Conservation (phyloP, 2,329 filamentous ascomycete species). For the Botrytis galanthina region DNA sequence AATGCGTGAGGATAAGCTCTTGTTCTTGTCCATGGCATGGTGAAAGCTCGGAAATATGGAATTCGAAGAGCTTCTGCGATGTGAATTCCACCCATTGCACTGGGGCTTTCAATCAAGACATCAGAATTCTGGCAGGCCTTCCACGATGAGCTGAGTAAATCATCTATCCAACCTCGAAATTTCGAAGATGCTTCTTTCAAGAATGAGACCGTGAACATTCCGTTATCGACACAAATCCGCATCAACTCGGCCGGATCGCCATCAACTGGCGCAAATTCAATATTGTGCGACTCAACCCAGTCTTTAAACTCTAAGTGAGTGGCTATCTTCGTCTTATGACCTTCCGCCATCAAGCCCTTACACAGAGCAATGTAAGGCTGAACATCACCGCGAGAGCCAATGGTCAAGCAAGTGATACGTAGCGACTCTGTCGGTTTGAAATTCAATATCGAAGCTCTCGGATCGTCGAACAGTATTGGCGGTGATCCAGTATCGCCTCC, state of each 20-base stretch:
- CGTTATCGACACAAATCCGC: constrained; percentile 93
- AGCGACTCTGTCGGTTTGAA: constrained; percentile 83
- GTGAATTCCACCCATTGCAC: constrained; percentile 96
- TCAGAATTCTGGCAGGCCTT: constrained; percentile 81
- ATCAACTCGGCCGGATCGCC: constrained; percentile 94
- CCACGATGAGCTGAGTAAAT: constrained; percentile 79
- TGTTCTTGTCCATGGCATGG: constrained; percentile 98
- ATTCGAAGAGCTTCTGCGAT: constrained; percentile 91
- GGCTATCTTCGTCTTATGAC: constrained; percentile 82
- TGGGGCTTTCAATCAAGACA: constrained; percentile 90
- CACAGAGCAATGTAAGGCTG: constrained; percentile 97
- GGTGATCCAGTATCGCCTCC: constrained; percentile 57
- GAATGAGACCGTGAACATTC: constrained; percentile 94
- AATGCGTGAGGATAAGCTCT: constrained; percentile 96
- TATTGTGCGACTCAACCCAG: constrained; percentile 91
- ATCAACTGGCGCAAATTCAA: constrained; percentile 84
- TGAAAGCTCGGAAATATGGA: constrained; percentile 95
- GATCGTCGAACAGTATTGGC: constrained; percentile 85
- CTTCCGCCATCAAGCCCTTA: constrained; percentile 83
- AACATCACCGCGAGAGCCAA: constrained; percentile 92
- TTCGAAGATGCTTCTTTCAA: constrained; percentile 80
- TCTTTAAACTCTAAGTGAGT: constrained; percentile 86
- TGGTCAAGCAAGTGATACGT: constrained; percentile 88
- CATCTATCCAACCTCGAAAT: constrained; percentile 94
- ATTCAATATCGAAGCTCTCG: constrained; percentile 80